Percentiles rank a stretch among this genome's conserved stretches.
phyloP scores from a whole-genome alignment of 768 basidiomycete species.

The Multifurca ochricompacta region DNA sequence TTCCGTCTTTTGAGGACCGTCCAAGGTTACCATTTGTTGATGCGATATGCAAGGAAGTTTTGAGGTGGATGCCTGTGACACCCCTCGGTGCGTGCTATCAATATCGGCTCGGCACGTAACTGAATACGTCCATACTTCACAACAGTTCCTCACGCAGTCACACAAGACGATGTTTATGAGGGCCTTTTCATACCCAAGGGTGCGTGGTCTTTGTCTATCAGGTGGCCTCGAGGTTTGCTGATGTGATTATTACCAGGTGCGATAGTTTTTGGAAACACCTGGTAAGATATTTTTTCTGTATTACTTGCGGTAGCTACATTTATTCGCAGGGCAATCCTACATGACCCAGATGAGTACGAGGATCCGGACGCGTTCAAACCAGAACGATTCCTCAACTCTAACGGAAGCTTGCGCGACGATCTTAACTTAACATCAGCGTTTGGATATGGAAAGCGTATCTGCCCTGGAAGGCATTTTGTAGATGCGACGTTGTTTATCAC shows the following conservation, averaged over 20 bases:
- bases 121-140: neutral
- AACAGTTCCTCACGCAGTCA: slow-evolving; percentile 21
- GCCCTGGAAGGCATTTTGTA: slow-evolving; percentile 21
- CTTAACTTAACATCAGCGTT: neutral
- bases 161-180: slow-evolving; percentile 23
- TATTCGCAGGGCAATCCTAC: slow-evolving; percentile 11
- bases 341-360: slow-evolving; percentile 25
- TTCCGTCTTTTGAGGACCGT: slow-evolving; percentile 26
- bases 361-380: slow-evolving; percentile 26
- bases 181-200: slow-evolving; percentile 27
- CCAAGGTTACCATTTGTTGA: slow-evolving; percentile 23
- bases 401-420: neutral
- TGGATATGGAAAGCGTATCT: slow-evolving; percentile 14
- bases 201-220: too few species aligned
- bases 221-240: too few species aligned
- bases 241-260: too few species aligned
- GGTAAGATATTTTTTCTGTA: slow-evolving; percentile 11
- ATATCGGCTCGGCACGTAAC: neutral
- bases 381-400: slow-evolving; percentile 22
- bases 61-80: slow-evolving; percentile 21
- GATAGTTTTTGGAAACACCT: slow-evolving; percentile 24
- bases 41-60: slow-evolving; percentile 23
- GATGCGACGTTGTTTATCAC: slow-evolving; percentile 16
- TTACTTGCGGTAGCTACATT: neutral
- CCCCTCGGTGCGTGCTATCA: slow-evolving; percentile 1